Evolutionary conservation across 306 rosid genomes (phyloP), one percentile per base, ranked within the genome.

Genomic region (Lathyrus oleraceus): DNA sequence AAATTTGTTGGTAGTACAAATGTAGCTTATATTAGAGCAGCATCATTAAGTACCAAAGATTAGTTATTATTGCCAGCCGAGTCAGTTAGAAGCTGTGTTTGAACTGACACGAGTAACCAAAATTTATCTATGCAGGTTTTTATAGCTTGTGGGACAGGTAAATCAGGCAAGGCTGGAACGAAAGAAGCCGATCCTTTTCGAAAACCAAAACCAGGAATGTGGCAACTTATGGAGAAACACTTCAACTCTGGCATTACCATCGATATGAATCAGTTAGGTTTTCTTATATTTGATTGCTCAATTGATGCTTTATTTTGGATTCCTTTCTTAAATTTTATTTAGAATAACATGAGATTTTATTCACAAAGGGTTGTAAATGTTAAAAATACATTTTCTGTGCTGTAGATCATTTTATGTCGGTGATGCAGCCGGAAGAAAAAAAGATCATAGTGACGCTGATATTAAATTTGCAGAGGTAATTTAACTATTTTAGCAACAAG

Each of bases 381-480:
- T 54, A 65, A 58, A 32, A 21, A 25, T 16, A 0, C 43, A 25
- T 51, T 74, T 74, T 73, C 73, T 78, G 53, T 72, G 45, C 21
- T 84, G 76, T 69, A 91, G 97, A 71, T 90, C 97, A 54, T 93
- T 93, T 67, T 93, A 93, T 64, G 97, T 93, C 11, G 97, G 98
- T 43, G 98, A 93, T 78, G 98, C 98, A 47, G 98, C 98, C 7
- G 98, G 98, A 42, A 84, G 98, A 87, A 12, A 27, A 14, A 71
- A 75, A 2, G 98, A 93, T 84, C 98, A 93, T 23, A 88, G 98
- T 78, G 97, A 90, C 74, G 90, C 97, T 53, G 98, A 93, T 83
- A 73, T 85, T 40, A 85, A 81, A 73, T 93, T 93, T 77, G 96
- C 97, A 4, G 76, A 93, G 98, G 98, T 93, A 77, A 43, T 76